Percentiles rank a stretch among this genome's conserved stretches.
Evolutionary conservation across 2,329 filamentous ascomycete genomes (phyloP).

Genomic region (Hypoxylon sp.): DNA sequence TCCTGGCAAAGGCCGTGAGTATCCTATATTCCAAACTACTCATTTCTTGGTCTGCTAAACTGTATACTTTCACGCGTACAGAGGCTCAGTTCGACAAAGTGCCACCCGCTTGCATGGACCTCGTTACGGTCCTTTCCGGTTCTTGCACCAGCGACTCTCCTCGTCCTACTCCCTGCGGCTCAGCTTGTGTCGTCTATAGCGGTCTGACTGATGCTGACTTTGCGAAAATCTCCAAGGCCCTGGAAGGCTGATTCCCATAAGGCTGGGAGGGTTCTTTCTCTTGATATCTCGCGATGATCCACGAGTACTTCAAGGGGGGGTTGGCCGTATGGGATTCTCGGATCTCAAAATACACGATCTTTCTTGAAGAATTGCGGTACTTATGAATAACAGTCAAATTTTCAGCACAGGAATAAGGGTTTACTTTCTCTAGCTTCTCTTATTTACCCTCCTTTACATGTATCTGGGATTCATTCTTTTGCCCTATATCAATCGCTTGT

Average conservation of each 20-base stretch:
- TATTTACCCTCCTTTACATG: too few relatives aligned
- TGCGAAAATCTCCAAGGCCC: not conserved
- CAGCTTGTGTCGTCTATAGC: not conserved
- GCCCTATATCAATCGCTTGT: too few relatives aligned
- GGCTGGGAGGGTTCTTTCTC: not conserved
- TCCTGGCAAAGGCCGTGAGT: not conserved
- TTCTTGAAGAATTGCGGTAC: not conserved
- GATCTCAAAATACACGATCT: not conserved
- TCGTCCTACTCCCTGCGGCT: not conserved
- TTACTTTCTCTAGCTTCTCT: too few relatives aligned
- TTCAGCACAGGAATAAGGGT: not conserved
- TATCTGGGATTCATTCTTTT: too few relatives aligned
- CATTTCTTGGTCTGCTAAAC: not conserved
- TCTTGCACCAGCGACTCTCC: not conserved
- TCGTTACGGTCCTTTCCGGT: not conserved
- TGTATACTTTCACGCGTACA: not conserved
- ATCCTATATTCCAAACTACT: not conserved
- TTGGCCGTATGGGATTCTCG: not conserved
- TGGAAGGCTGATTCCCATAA: not conserved
- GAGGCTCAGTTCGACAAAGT: not conserved
- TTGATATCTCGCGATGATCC: not conserved
- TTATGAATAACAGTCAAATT: not conserved
- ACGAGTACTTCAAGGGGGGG: not conserved
- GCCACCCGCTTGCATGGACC: not conserved
- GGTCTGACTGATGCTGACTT: not conserved